Evolutionary conservation across 202 grass and related monocot genomes (phyloP), one percentile per base, ranked within the genome.

Genomic region (Setaria viridis): DNA sequence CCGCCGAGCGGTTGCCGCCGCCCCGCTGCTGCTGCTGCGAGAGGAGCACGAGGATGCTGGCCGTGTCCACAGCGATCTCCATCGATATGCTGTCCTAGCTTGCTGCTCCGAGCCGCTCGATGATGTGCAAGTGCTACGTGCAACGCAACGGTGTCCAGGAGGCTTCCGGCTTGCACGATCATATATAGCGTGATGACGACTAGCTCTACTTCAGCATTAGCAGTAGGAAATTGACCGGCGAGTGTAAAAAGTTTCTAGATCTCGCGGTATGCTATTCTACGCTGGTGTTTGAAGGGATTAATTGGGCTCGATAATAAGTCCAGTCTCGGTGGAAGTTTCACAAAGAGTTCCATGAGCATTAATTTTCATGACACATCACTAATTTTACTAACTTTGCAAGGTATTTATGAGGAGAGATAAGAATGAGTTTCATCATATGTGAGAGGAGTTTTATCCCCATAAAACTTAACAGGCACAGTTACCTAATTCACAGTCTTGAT

Each of bases 231-330:
- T 17, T 13, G 68, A 66, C 67, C 73, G 1, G 34, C 32, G n/a
- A 30, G 57, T 73, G 49, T 11, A 64, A 63, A 80, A 81, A 13
- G 72, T 62, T 70, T 88, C 73, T 72, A 83, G 86, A 83, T 83
- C 80, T 83, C 73, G 56, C 73, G 56, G 86, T 84, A 30, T 21
- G n/a, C 55, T 78, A 30, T 79, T 84, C 74, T 2, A 78, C 32
- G 80, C 15, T 45, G 45, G 2, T 9, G 74, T 83, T 30, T 82
- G 62, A 54, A 82, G 6, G 79, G 76, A 43, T 72, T 43, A 11
- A 77, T 43, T 25, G 12, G 12, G 64, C 51, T 76, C 50, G 12
- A 59, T 63, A 14, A 14, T 0, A 19, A 25, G 25, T 25, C 25
- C 25, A 25, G 25, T 25, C 25, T 25, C 25, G 25, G 25, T 25